Conservation (phyloP, 257 asterid species). For the Salvia rosmarinus region DNA sequence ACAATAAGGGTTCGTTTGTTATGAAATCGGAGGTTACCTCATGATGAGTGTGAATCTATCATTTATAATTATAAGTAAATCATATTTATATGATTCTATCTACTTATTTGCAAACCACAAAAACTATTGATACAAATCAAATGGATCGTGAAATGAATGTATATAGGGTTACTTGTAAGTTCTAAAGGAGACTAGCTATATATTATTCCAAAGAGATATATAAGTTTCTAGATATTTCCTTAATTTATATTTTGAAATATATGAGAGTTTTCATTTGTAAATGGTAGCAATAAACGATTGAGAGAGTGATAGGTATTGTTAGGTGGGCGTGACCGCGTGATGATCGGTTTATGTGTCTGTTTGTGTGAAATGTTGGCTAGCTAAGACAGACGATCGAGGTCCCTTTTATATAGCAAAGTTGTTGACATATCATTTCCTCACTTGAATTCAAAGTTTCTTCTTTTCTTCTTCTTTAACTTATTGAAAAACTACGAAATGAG, state of each 20-base stretch:
- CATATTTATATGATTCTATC: no score
- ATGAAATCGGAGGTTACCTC: no score
- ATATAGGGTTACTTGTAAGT: no score
- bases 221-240: no score
- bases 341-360: constrained; percentile 41
- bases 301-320: constrained; percentile 30
- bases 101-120: no score
- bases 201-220: not conserved
- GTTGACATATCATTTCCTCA: constrained; percentile 41
- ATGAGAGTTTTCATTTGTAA: not conserved
- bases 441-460: constrained; percentile 29
- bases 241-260: not conserved
- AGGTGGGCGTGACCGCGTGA: constrained; percentile 55
- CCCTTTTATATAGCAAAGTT: constrained; percentile 37
- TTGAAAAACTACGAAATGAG: not conserved
- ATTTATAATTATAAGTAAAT: no score
- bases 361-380: constrained; percentile 41
- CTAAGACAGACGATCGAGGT: constrained; percentile 42
- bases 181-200: no score
- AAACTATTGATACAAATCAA: no score
- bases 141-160: no score
- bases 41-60: no score
- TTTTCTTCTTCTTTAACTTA: no score
- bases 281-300: not conserved
- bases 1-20: no score